Conservation (phyloP, 192 early-diverging fungal genomes). For the Lobosporangium transversale region DNA sequence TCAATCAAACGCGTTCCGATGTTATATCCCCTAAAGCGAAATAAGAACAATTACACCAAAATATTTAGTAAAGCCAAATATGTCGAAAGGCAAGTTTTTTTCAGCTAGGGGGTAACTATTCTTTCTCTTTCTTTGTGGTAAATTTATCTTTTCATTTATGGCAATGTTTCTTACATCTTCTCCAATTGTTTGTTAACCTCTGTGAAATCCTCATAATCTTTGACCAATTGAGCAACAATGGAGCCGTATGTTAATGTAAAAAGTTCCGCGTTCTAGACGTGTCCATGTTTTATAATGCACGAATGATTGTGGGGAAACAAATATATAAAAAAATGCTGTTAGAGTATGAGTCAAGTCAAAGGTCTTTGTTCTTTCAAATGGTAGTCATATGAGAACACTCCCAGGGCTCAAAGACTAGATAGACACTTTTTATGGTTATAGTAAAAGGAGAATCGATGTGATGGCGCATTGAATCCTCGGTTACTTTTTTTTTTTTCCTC, state of each 20-base stretch:
- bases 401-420: too few relatives aligned
- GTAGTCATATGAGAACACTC: too few relatives aligned
- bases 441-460: too few relatives aligned
- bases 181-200: constrained; percentile 97
- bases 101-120: too few relatives aligned
- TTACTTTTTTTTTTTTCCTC: neutral
- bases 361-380: too few relatives aligned
- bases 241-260: constrained; percentile 99
- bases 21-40: constrained; percentile 95
- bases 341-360: neutral
- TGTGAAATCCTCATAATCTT: constrained; percentile 91
- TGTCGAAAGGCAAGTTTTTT: too few relatives aligned
- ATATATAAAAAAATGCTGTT: neutral
- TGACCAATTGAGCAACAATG: constrained; percentile 92
- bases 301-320: neutral
- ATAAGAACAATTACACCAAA: too few relatives aligned
- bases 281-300: neutral
- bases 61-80: too few relatives aligned
- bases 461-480: too few relatives aligned
- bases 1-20: constrained; percentile 96
- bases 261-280: constrained; percentile 83
- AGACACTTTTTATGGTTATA: too few relatives aligned
- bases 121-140: too few relatives aligned
- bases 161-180: constrained; percentile 91
- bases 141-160: too few relatives aligned